Percentiles rank a stretch among this genome's conserved stretches.
Conservation (phyloP, 2,329 filamentous ascomycete species). For the Penicillium aurantiogriseum region DNA sequence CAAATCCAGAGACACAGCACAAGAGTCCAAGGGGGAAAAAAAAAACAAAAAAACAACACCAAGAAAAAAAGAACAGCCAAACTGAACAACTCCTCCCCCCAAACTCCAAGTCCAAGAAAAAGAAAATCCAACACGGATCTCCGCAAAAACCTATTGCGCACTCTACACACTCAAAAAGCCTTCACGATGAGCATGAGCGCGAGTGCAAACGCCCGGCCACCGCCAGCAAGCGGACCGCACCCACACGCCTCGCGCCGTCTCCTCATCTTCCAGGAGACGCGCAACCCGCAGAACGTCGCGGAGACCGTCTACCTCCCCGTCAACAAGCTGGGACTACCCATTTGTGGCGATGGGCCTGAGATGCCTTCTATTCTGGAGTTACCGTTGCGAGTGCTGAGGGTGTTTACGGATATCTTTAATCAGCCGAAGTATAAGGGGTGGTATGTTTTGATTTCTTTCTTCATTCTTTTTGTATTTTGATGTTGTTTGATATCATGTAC, state of each 20-base stretch:
- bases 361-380: constrained; percentile 37
- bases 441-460: constrained; percentile 19
- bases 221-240: neutral
- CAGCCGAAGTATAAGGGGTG: constrained; percentile 40
- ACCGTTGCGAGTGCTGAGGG: constrained; percentile 34
- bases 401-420: constrained; percentile 43
- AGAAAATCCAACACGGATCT: neutral
- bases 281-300: constrained; percentile 30
- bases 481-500: neutral
- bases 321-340: constrained; percentile 39
- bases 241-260: constrained; percentile 26
- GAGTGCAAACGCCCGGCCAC: constrained; percentile 12
- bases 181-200: constrained; percentile 5
- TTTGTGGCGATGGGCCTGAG: constrained; percentile 34
- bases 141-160: constrained; percentile 2
- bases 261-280: constrained; percentile 40
- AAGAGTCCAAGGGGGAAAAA: neutral
- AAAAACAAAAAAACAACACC: neutral
- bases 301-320: constrained; percentile 35
- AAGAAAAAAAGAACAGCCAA: constrained; percentile 1
- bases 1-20: neutral
- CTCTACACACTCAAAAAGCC: constrained; percentile 3
- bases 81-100: neutral
- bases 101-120: neutral
- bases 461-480: neutral